Base-by-base conservation (phyloP, 1,284 basidiomycete genomes). In the Trichosporon faecale region DNA sequence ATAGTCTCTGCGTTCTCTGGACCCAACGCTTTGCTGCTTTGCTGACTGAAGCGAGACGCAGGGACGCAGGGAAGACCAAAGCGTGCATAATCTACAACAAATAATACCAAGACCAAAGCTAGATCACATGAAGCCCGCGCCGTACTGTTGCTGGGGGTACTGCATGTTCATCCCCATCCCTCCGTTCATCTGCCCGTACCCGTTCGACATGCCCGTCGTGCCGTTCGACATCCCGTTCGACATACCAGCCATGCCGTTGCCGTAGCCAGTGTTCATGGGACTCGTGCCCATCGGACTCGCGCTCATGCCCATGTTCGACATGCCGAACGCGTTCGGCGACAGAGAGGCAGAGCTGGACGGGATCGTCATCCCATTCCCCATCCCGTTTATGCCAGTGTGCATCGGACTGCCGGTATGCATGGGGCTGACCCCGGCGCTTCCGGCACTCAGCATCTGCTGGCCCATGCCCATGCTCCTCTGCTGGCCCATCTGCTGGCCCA, bases 351-450 rank as follows among this genome's bases (percentile, higher is more conserved):
- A 33, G 31, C 31, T 9, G 9, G 31, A 9, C 31, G 31, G 4
- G 31, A 9, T 9, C 31, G 9, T 33, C 31, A 33, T 9, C 31
- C 31, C 31, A 33, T 33, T 40, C 14, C 35, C 33, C 65, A 69
- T 66, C 29, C 68, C 64, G 61, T 64, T 67, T 64, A 66, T 67
- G 55, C 44, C 55, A 40, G 66, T 66, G 57, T 29, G 44, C 44
- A 46, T 46, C 16, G 40, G 40, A 3, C 12, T 14, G 40, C 40
- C 40, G 40, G 40, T 44, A 11, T 44, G 40, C 40, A 44, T 44
- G 9, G 40, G 40, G 40, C 40, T 44, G 40, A 44, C 63, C 46
- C 25, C 21, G 55, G 33, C 66, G 31, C 31, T 33, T 33, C 31
- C 31, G n/a, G n/a, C n/a, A n/a, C n/a, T n/a, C n/a, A n/a, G n/a